Conservation (phyloP, 1,284 basidiomycete genomes). For the Cutaneotrichosporon mucoides region DNA sequence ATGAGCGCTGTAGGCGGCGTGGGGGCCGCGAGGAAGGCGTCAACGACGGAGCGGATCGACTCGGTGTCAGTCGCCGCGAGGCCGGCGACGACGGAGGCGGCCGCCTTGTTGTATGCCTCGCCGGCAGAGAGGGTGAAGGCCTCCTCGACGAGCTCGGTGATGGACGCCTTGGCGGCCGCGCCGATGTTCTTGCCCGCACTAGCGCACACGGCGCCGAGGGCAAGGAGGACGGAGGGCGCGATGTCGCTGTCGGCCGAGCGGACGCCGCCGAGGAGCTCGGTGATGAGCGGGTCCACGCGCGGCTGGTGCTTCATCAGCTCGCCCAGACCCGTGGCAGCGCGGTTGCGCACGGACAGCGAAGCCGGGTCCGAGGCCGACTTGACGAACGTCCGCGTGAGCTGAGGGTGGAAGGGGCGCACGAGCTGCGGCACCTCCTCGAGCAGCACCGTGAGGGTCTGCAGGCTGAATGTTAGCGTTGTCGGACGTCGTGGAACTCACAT, state of each 20-base stretch:
- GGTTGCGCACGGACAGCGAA: conserved; percentile 72
- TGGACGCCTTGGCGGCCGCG: conserved; percentile 65
- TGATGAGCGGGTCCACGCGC: conserved; percentile 65
- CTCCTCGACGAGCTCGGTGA: conserved; percentile 71
- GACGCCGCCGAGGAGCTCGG: conserved; percentile 63
- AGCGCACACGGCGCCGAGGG: conserved; percentile 70
- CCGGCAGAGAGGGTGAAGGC: conserved; percentile 59
- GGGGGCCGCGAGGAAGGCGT: conserved; percentile 44
- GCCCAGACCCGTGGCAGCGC: conserved; percentile 79
- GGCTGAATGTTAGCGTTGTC: conserved; percentile 29
- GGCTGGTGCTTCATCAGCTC: conserved; percentile 85
- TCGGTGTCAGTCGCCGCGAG: conserved; percentile 62
- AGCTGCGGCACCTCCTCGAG: conserved; percentile 78
- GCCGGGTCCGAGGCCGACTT: conserved; percentile 83
- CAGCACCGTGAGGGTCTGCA: conserved; percentile 75
- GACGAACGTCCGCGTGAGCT: conserved; percentile 93
- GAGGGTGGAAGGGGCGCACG: conserved; percentile 97
- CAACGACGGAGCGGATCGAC: conserved; percentile 63
- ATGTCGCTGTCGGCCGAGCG: conserved; percentile 65
- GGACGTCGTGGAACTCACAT: conserved; percentile 52
- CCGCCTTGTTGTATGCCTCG: conserved; percentile 67
- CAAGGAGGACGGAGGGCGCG: conserved; percentile 67
- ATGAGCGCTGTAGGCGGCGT: conserved; percentile 47
- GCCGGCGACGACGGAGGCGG: conserved; percentile 64
- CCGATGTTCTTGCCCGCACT: conserved; percentile 73